Base-by-base conservation (phyloP, 257 asterid genomes). In the Gentiana dahurica region DNA sequence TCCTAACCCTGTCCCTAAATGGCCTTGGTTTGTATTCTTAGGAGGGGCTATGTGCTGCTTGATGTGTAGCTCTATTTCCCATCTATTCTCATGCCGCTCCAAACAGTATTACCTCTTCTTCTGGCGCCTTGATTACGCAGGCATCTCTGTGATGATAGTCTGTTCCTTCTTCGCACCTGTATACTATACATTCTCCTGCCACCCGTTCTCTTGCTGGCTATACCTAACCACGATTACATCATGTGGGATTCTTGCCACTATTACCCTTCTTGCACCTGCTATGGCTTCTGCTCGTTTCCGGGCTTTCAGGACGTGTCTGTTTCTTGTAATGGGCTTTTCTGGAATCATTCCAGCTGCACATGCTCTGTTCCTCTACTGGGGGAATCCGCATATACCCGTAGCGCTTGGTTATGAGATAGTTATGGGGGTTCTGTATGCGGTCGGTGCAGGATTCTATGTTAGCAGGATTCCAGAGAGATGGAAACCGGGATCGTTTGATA, bases 11-110 rank as follows among this genome's bases (percentile, higher is more conserved):
- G 49, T 84, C 38, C 86, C 94, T 3, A 59, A 65, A 55, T 91
- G 96, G 96, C 98, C 98, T 9, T 91, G 98, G 98, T 76, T 91
- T 57, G 80, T 91, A 1, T 87, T 87, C 86, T 66, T 91, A 32
- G 78, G 53, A 15, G 98, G 98, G n/a, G 91, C 96, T 8, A 91
- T 85, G 87, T 11, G 78, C 34, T 91, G 98, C 58, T 62, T 91
- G 55, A 63, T 84, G n/a, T 79, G 73, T 55, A 91, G 98, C 74
- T 71, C 95, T 0, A 47, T 81, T 3, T 85, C 96, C 72, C 98
- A 91, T 61, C 81, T 86, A 51, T 81, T 91, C 55, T 83, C 96
- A 43, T 91, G 98, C 79, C 98, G 85, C 62, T 91, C 98, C 36
- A 71, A 49, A 36, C 82, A 77, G n/a, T 91, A 70, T 76, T 76